Evolutionary conservation across 306 rosid genomes (phyloP), one percentile per base, ranked within the genome.

Genomic region (Senna tora): DNA sequence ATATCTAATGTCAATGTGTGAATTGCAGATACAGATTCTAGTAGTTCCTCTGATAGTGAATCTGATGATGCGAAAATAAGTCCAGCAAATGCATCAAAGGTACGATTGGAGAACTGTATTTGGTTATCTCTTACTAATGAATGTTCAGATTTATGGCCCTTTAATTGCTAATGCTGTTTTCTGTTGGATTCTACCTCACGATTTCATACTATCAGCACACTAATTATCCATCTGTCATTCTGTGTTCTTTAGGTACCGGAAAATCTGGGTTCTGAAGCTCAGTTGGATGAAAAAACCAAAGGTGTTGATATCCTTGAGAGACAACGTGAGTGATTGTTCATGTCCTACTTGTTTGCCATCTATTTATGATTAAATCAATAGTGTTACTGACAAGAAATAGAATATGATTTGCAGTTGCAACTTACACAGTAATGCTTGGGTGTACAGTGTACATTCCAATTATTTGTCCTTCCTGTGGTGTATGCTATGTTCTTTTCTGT

Each of bases 1-100:
- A 20, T 67, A 47, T 84, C 19, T 77, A 41, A 59, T 3, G 32
- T 68, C n/a, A n/a, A 33, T 36, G 32, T 68, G 11, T 42, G 62
- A 49, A 77, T 62, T 57, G 79, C 90, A 84, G 96, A 75, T 83
- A 73, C 82, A 5, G 92, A 82, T 71, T 86, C 96, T 69, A 76
- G 84, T 50, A 67, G 79, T 81, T 85, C 88, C 74, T 87, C 83
- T 68, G 96, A 81, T 63, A 84, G 84, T 70, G 96, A 87, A 67
- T 69, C 87, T 19, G 84, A 74, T 61, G 82, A 81, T 72, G 85
- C 28, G 45, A 84, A 86, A 80, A 79, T 79, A 75, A 72, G 81
- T 79, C 88, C 66, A 73, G 81, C 67, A 52, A 82, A 78, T 76
- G 81, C n/a, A 10, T 42, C 75, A 3, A 79, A 85, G 92, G 92